Base-by-base conservation (phyloP, 2,329 filamentous ascomycete species). In the Aurifilum marmelostoma region DNA sequence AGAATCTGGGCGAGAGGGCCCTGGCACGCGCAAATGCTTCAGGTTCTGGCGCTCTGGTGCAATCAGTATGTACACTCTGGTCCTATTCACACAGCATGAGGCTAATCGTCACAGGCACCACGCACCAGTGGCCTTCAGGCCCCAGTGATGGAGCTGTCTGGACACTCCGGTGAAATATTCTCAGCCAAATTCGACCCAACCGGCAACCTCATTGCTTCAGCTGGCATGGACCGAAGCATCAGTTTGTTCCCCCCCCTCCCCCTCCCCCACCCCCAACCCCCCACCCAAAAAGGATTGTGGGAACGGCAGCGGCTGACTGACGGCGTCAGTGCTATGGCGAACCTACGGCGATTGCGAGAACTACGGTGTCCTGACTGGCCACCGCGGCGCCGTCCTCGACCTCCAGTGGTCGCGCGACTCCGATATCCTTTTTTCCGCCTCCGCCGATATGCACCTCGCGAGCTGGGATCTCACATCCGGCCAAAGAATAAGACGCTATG, bases 341-440 rank as follows among this genome's bases (percentile, higher is more conserved):
- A 97, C 94, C 1, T 94, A 95, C 71, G 95, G 94, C 75, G 88
- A 93, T 75, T 97, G 95, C 82, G 92, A 97, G 76, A 99, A 99
- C 81, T 97, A 97, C 76, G 94, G 95, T 70, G 83, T 92, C 37
- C 84, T 99, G 65, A 93, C 85, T 11, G 96, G 96, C 43, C 96
- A 99, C 82, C 94, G 93, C 77, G 93, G 93, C 73, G 96, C 96
- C 1, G 84, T 99, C 63, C 84, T 98, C 34, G 96, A 98, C 79
- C 83, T 99, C 60, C 94, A 97, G 77, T 99, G 96, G 96, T 97
- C 96, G 37, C 91, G 96, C 77, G 96, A 99, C 82, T 97, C 94
- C 27, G 89, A 92, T 75, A 91, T 95, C 56, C 80, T 99, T 65
- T 98, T 95, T 77, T 96, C 95, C 9, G 94, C 94, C 59, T 97